These are phyloP conservation scores for Ascochyta pisi DNA, from an alignment of 2,329 filamentous ascomycete species.

Conservation along the genomic window DNA sequence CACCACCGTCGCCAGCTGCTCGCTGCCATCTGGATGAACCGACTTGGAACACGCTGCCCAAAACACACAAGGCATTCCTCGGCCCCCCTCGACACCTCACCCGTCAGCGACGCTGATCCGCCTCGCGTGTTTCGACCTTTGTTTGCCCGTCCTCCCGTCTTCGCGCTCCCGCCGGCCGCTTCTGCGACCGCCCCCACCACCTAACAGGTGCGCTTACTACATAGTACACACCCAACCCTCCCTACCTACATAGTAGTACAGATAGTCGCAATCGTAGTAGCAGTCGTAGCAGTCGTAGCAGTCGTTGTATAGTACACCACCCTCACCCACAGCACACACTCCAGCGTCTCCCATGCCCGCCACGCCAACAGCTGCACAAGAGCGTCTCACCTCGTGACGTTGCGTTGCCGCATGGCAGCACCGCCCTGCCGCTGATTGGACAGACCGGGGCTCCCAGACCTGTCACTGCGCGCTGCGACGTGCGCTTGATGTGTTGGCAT, in stretches of 20 bases:
- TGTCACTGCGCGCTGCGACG: too few relatives aligned
- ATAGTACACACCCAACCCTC: background rate
- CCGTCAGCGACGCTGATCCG: background rate
- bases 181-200: constrained; percentile 26
- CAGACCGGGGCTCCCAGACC: too few relatives aligned
- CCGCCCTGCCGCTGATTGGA: too few relatives aligned
- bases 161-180: constrained; percentile 23
- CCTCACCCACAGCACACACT: too few relatives aligned
- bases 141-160: constrained; percentile 2
- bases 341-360: too few relatives aligned
- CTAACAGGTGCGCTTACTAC: background rate
- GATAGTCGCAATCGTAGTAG: too few relatives aligned
- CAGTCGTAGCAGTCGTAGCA: too few relatives aligned
- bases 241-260: background rate
- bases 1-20: constrained; percentile 8
- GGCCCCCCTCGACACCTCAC: background rate
- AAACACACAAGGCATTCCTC: background rate
- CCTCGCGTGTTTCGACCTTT: constrained; percentile 3
- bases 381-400: too few relatives aligned
- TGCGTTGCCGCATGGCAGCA: too few relatives aligned
- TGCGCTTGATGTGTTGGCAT: constrained; percentile 43
- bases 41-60: too few relatives aligned
- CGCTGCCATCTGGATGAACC: background rate
- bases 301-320: too few relatives aligned
- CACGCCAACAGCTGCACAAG: too few relatives aligned